These are phyloP conservation scores for Candida chauliodis DNA, from an alignment of 805 yeast genomes.

Conservation along the genomic window DNA sequence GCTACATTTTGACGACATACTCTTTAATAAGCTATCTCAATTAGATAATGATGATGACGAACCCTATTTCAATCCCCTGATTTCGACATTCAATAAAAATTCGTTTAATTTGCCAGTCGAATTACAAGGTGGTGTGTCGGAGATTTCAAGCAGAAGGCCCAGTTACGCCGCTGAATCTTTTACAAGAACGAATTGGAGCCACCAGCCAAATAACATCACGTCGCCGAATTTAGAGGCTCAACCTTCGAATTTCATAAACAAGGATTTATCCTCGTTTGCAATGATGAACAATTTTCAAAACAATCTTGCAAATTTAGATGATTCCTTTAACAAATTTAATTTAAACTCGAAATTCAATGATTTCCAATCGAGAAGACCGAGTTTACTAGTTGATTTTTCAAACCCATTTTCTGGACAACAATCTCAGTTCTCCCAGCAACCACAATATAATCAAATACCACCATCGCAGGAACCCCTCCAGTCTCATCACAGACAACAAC, in stretches of 20 bases:
- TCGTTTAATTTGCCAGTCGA: constrained; percentile 52
- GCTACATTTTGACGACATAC: constrained; percentile 17
- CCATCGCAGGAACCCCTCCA: not conserved
- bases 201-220: not conserved
- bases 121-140: constrained; percentile 62
- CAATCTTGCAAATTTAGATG: not conserved
- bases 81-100: constrained; percentile 15
- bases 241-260: constrained; percentile 6
- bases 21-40: constrained; percentile 22
- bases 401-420: constrained; percentile 8
- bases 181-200: constrained; percentile 28
- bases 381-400: constrained; percentile 34
- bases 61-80: not conserved
- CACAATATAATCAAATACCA: constrained; percentile 9
- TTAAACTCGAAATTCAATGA: constrained; percentile 30
- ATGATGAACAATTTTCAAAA: constrained; percentile 24
- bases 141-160: constrained; percentile 66
- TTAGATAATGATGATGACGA: constrained; percentile 6
- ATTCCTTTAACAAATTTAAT: constrained; percentile 1
- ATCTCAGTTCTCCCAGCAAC: constrained; percentile 15
- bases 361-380: constrained; percentile 41
- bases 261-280: constrained; percentile 25
- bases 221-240: constrained; percentile 6
- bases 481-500: constrained; percentile 12
- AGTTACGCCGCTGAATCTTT: constrained; percentile 68